Percentiles rank a stretch among this genome's conserved stretches.
Conservation (phyloP, 1,139 yeast species). For the Nadsonia commutata region DNA sequence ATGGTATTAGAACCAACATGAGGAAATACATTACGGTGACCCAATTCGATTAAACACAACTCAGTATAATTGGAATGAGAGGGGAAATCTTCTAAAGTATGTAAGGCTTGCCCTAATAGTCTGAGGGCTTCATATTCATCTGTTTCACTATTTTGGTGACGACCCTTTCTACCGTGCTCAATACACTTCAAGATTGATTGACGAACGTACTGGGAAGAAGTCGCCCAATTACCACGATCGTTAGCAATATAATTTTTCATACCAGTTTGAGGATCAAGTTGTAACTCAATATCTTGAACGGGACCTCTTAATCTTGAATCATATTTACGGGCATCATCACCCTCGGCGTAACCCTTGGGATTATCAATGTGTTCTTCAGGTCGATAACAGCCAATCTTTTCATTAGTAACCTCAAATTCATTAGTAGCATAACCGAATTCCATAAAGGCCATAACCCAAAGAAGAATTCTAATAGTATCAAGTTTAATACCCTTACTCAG, state of each 20-base stretch:
- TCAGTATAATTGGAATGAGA: constrained; percentile 16
- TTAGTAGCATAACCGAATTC: constrained; percentile 17
- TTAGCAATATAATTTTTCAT: constrained; percentile 16
- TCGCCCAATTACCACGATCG: constrained; percentile 16
- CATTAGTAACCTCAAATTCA: constrained; percentile 17
- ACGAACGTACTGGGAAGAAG: constrained; percentile 14
- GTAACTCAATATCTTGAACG: constrained; percentile 13
- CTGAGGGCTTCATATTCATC: constrained; percentile 14
- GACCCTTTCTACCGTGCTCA: constrained; percentile 12
- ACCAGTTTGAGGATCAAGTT: constrained; percentile 15
- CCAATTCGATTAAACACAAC: constrained; percentile 14
- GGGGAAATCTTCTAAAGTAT: constrained; percentile 15
- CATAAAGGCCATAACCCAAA: constrained; percentile 16
- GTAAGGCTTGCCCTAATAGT: constrained; percentile 16
- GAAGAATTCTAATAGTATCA: constrained; percentile 12
- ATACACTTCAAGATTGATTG: constrained; percentile 12
- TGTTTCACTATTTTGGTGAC: constrained; percentile 6
- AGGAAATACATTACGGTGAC: constrained; percentile 15
- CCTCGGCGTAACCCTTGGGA: constrained; percentile 15
- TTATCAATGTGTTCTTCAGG: constrained; percentile 19
- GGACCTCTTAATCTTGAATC: constrained; percentile 15
- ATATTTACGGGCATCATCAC: constrained; percentile 11
- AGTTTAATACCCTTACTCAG: constrained; percentile 12
- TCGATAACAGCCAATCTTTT: constrained; percentile 15
- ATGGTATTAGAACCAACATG: constrained; percentile 15